These are phyloP conservation scores for Guillardia theta DNA, from an alignment of 78 protist genomes.

Conservation along the genomic window DNA sequence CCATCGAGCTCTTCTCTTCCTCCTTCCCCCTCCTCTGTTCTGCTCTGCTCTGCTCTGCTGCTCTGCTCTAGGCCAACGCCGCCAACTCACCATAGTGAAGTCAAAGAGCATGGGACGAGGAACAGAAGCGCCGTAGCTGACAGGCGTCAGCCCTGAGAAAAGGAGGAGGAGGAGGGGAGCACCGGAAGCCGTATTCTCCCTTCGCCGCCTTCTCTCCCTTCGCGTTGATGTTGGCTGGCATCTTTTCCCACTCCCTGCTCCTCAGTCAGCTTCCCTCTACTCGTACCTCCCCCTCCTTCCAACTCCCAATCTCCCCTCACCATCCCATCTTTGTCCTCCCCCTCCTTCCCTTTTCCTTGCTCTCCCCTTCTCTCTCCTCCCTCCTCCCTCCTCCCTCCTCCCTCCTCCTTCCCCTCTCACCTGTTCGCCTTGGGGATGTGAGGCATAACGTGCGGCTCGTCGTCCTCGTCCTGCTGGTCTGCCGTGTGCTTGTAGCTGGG, in stretches of 20 bases:
- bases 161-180: neutral
- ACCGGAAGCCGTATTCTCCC: conserved; percentile 15
- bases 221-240: neutral
- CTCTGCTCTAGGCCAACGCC: neutral
- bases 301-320: neutral
- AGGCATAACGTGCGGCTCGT: neutral
- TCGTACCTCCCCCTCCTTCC: neutral
- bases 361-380: neutral
- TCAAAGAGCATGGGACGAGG: neutral
- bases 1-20: neutral
- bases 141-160: neutral
- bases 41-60: neutral
- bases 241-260: neutral
- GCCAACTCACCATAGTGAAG: neutral
- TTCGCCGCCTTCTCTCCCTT: neutral
- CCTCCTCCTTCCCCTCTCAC: neutral
- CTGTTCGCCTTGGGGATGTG: conserved; percentile 10
- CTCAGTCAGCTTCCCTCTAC: neutral
- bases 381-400: neutral
- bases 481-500: no score
- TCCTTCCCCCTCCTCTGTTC: neutral
- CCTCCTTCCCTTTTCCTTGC: neutral
- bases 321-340: neutral
- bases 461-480: neutral
- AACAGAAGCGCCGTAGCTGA: neutral